Base-by-base conservation (phyloP, 495 filamentous ascomycete genomes). In the Aspergillus panamensis region DNA sequence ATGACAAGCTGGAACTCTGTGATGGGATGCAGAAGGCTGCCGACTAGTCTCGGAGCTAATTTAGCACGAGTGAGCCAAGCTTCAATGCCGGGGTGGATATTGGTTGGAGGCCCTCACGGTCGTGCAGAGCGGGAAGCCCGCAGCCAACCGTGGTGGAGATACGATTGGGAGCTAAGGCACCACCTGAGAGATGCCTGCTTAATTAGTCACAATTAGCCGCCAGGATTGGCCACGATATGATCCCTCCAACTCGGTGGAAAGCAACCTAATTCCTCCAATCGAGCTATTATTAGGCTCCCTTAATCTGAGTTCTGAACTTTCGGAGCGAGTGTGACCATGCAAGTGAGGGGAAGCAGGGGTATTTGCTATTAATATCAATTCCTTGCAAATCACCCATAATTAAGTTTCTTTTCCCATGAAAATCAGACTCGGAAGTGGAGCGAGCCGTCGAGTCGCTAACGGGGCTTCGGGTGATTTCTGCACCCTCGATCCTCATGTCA, bases 191-290 rank as follows among this genome's bases (percentile, higher is more conserved):
- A 32, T 30, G 25, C 52, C 32, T 25, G 25, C 67, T 62, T 70
- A 67, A 70, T 70, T 70, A 68, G 68, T 61, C 62, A 59, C 62
- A 66, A 37, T 69, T 69, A 69, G 61, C 57, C 68, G 68, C 68
- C 57, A 30, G 45, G 51, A 43, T 48, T 29, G 32, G 5, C 10
- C 42, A 16, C 12, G 33, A 51, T n/a, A n/a, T n/a, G 13, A 17
- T 49, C 25, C 25, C 25, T 25, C 25, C 2, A 25, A 25, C 25
- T 25, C 2, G 25, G 25, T 25, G 25, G 25, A 25, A 25, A 25
- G 30, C 50, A n/a, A 13, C 48, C 9, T 60, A 57, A 57, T 52
- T 57, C 21, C 16, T 30, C 30, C 16, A 10, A 13, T 6, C 3
- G 1, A 19, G 53, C 48, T 52, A 52, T 40, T 51, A 14, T 57